Conservation (phyloP, 352 stramenopile species). For the Pythium angustatum region DNA sequence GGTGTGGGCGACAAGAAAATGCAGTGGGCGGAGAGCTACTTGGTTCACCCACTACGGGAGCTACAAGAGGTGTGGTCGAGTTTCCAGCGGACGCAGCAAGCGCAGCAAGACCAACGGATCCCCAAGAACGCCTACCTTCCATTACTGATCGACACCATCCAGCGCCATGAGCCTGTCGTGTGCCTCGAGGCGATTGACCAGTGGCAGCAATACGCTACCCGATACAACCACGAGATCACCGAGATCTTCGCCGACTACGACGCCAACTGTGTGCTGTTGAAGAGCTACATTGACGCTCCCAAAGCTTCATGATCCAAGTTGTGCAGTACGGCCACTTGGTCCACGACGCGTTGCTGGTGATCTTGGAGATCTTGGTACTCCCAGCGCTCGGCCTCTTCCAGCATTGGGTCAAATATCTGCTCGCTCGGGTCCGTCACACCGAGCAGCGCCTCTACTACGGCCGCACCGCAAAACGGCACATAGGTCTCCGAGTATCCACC, state of each 20-base stretch:
- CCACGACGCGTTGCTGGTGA: conserved; percentile 60
- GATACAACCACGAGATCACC: conserved; percentile 20
- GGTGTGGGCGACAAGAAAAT: conserved; percentile 29
- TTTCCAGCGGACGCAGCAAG: conserved; percentile 20
- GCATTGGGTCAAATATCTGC: conserved; percentile 62
- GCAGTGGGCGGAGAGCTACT: conserved; percentile 21
- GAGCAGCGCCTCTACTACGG: conserved; percentile 74
- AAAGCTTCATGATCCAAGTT: conserved; percentile 20
- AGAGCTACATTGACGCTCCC: conserved; percentile 11
- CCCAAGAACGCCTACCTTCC: conserved; percentile 34
- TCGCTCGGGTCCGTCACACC: conserved; percentile 42
- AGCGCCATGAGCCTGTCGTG: conserved; percentile 17
- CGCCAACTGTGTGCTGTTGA: conserved; percentile 25
- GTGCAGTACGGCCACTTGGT: conserved; percentile 38
- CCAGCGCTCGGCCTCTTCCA: conserved; percentile 63
- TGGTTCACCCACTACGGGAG: conserved; percentile 22
- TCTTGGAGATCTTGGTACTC: conserved; percentile 77
- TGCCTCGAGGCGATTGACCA: conserved; percentile 27
- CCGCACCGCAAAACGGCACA: conserved; percentile 89
- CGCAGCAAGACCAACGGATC: conserved; percentile 22
- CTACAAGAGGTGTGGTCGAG: conserved; percentile 27
- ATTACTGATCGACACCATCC: conserved; percentile 28
- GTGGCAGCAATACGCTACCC: conserved; percentile 21
- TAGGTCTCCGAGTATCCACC: conserved; percentile 88
- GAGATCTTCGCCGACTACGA: conserved; percentile 23